Evolutionary conservation across 2,329 filamentous ascomycete genomes (phyloP).

Genomic region (Diaporthe ilicicola): DNA sequence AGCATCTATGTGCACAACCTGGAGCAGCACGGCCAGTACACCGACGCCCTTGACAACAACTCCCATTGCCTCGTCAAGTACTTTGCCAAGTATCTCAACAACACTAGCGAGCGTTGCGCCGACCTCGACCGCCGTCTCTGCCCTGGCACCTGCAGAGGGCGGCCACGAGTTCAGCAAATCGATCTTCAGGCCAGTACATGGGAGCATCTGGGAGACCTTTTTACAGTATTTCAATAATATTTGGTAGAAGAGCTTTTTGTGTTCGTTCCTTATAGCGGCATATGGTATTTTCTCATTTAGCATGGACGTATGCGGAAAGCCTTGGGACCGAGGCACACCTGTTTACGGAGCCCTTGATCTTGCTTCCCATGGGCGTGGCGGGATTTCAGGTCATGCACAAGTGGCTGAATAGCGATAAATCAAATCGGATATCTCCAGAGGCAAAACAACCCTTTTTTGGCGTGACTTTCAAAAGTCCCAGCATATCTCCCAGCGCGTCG

Average conservation of each 20-base stretch:
- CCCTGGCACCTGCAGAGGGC: neutral
- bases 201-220: conserved; percentile 10
- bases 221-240: neutral
- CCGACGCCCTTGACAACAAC: neutral
- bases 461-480: too few relatives aligned
- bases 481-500: neutral
- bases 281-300: neutral
- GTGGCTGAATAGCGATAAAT: neutral
- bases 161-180: conserved; percentile 8
- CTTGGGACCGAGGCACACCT: neutral
- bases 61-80: neutral
- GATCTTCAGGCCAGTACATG: neutral
- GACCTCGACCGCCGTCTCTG: neutral
- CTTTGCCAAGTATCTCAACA: neutral
- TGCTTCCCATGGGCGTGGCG: neutral
- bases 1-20: neutral
- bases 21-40: neutral
- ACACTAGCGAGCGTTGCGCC: neutral
- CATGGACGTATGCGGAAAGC: neutral
- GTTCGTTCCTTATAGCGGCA: neutral
- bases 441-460: too few relatives aligned
- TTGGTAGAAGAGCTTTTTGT: neutral
- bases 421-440: conserved; percentile 2
- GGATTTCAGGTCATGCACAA: too few relatives aligned
- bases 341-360: neutral